Percentiles rank a stretch among this genome's conserved stretches.
phyloP scores from a whole-genome alignment of 116 monocot species.

The Cymodocea nodosa region DNA sequence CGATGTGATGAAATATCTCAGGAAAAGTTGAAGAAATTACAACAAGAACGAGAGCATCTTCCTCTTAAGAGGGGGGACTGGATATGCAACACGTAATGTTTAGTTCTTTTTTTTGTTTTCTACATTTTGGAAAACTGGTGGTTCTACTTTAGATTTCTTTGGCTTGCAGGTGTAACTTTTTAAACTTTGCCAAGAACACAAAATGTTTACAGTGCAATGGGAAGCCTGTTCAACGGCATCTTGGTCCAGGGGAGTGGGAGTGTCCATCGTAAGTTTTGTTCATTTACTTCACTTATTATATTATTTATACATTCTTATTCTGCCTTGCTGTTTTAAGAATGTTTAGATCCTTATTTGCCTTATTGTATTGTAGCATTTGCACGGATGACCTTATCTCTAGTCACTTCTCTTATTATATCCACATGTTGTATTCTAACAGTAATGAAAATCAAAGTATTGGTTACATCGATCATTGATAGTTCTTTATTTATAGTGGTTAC shows the following conservation, averaged over 20 bases:
- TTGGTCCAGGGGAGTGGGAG: slow-evolving; percentile 94
- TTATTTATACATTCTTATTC: background rate
- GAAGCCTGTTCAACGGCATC: slow-evolving; percentile 55
- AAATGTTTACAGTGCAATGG: slow-evolving; percentile 79
- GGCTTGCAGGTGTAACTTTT: slow-evolving; percentile 75
- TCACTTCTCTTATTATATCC: background rate
- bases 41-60: slow-evolving; percentile 61
- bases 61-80: slow-evolving; percentile 94
- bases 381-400: background rate
- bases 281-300: background rate
- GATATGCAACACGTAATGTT: slow-evolving; percentile 71
- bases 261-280: slow-evolving; percentile 63
- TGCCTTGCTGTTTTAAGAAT: background rate
- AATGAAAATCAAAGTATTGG: no score
- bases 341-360: no score
- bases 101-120: background rate
- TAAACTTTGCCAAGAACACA: slow-evolving; percentile 90
- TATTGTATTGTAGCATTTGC: background rate
- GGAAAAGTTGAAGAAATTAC: slow-evolving; percentile 47
- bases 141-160: background rate
- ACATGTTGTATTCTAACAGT: no score
- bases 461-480: no score
- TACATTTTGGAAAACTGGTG: background rate
- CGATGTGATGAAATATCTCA: slow-evolving; percentile 52
- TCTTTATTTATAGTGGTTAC: no score